These are phyloP conservation scores for Fusarium avenaceum DNA, from an alignment of 2,329 filamentous ascomycete genomes.

Conservation along the genomic window DNA sequence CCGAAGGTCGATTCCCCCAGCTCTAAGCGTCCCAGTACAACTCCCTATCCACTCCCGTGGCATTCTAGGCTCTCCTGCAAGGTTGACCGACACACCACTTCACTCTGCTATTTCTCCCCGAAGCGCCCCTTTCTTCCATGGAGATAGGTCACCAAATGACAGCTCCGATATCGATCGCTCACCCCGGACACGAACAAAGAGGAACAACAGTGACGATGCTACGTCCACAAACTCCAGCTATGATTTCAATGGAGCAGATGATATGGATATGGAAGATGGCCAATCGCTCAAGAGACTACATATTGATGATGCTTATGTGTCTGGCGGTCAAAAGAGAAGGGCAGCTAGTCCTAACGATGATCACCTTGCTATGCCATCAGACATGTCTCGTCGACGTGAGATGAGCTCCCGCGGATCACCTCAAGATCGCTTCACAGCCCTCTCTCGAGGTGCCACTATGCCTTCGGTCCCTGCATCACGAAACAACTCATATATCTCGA, in stretches of 20 bases:
- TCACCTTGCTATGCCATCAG: constrained; percentile 57
- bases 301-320: constrained; percentile 61
- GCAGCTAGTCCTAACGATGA: constrained; percentile 69
- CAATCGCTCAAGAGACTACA: constrained; percentile 64
- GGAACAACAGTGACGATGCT: constrained; percentile 68
- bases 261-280: constrained; percentile 67
- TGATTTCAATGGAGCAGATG: constrained; percentile 56
- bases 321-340: constrained; percentile 65
- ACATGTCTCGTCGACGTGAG: constrained; percentile 64
- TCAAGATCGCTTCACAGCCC: constrained; percentile 62
- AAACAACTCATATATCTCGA: constrained; percentile 64
- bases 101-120: constrained; percentile 64
- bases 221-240: constrained; percentile 62
- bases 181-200: constrained; percentile 59
- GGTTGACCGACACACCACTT: constrained; percentile 61
- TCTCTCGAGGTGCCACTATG: constrained; percentile 60
- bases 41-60: constrained; percentile 57
- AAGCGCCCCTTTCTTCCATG: constrained; percentile 58
- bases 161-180: constrained; percentile 63
- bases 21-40: constrained; percentile 61
- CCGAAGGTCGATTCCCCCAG: constrained; percentile 58
- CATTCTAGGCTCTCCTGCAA: constrained; percentile 60
- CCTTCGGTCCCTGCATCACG: constrained; percentile 60
- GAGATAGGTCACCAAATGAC: constrained; percentile 60
- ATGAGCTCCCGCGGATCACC: constrained; percentile 65